Conservation (phyloP, 108 stramenopile species). For the Skeletonema costatum region DNA sequence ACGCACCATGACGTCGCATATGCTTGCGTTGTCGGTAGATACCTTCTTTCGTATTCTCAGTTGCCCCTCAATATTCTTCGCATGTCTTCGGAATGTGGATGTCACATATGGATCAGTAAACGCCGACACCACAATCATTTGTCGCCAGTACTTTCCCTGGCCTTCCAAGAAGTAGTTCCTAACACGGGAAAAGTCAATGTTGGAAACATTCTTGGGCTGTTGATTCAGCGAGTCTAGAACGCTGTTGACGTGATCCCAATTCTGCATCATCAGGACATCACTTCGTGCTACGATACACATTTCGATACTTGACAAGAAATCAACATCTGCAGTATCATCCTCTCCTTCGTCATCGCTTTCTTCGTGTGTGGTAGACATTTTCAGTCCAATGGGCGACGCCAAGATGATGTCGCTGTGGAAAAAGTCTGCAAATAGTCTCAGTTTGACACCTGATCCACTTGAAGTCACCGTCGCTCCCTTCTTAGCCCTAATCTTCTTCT, state of each 20-base stretch:
- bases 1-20: constrained; percentile 70
- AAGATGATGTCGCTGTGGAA: constrained; percentile 94
- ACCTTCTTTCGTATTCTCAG: constrained; percentile 64
- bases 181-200: constrained; percentile 95
- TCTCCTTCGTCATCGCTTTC: constrained; percentile 55
- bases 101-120: constrained; percentile 76
- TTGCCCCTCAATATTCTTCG: constrained; percentile 70
- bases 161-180: constrained; percentile 88
- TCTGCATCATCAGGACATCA: constrained; percentile 95
- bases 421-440: constrained; percentile 91
- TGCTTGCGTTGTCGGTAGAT: constrained; percentile 56
- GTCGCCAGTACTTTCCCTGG: constrained; percentile 80
- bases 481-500: constrained; percentile 46
- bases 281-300: constrained; percentile 73
- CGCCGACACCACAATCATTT: constrained; percentile 75
- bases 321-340: constrained; percentile 60
- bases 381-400: constrained; percentile 91
- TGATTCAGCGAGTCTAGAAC: constrained; percentile 74
- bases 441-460: constrained; percentile 41
- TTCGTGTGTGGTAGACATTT: constrained; percentile 68
- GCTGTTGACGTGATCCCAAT: constrained; percentile 93
- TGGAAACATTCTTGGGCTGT: constrained; percentile 74
- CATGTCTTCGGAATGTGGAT: constrained; percentile 75
- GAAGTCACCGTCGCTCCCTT: constrained; percentile 20
- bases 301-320: constrained; percentile 94